These are phyloP conservation scores for Xylaria sp. DNA, from an alignment of 2,329 filamentous ascomycete genomes.

Conservation along the genomic window DNA sequence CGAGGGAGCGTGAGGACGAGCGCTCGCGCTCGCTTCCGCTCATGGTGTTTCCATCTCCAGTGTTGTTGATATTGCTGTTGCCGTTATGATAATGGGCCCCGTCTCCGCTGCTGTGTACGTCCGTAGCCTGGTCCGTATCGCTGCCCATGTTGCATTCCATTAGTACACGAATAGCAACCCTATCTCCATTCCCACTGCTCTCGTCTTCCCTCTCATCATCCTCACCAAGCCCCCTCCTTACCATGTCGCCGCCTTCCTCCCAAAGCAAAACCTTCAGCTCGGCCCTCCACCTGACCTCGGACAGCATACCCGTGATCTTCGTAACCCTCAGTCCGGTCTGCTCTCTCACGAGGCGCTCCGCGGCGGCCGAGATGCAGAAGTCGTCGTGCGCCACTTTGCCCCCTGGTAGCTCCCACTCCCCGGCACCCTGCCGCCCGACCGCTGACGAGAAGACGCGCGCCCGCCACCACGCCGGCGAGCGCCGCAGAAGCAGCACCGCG, in stretches of 20 bases:
- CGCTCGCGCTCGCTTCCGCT: neutral
- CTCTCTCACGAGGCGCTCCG: conserved; percentile 44
- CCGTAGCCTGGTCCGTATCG: neutral
- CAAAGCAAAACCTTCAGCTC: conserved; percentile 41
- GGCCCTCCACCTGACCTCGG: conserved; percentile 37
- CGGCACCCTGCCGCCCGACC: conserved; percentile 6
- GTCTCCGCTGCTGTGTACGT: neutral
- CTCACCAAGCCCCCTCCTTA: neutral
- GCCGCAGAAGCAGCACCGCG: conserved; percentile 45
- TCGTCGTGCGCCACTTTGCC: conserved; percentile 45
- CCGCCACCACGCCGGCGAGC: conserved; percentile 31
- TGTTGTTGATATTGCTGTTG: neutral
- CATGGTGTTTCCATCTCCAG: neutral
- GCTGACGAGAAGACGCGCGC: conserved; percentile 10
- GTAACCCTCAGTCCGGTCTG: conserved; percentile 44
- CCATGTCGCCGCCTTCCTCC: conserved; percentile 23
- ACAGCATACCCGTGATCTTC: conserved; percentile 43
- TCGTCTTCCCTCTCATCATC: neutral
- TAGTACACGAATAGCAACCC: neutral
- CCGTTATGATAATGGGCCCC: neutral
- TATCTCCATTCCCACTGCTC: neutral
- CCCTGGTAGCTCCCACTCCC: conserved; percentile 45
- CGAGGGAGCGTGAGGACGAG: neutral
- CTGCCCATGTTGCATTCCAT: neutral
- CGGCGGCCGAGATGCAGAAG: conserved; percentile 47